Base-by-base conservation (phyloP, 306 rosid species). In the Vicia faba region DNA sequence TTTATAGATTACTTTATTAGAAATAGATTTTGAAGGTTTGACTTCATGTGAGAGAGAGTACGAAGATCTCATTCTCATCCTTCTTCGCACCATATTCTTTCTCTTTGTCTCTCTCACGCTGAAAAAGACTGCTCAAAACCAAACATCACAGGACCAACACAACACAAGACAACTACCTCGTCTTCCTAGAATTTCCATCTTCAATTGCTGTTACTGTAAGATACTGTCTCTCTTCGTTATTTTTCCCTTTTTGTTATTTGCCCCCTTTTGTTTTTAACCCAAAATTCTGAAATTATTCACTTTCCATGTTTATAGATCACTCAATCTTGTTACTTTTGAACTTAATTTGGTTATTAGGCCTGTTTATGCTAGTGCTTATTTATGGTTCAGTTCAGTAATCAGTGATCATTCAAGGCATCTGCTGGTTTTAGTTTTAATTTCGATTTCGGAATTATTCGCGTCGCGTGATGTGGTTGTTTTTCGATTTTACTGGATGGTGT, bases 11-110 rank as follows among this genome's bases (percentile, higher is more conserved):
- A 43, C 20, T 26, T 41, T 41, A 63, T 28, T 51, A 61, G 58
- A 29, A 64, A 63, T 45, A 50, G 74, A 53, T 8, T 54, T 61
- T 61, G 66, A 48, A 82, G 79, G 51, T 84, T 85, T 85, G 95
- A 88, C 95, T 75, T 84, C 58, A 1, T 8, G 8, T 15, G 13
- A 18, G 61, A 23, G 25, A 25, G 3, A 81, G n/a, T 8, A 25
- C 73, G 81, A 86, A 81, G 89, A 88, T 85, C 95, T 79, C 80
- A 73, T 78, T 39, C 68, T 73, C 25, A 48, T 8, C 55, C 26
- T 48, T 7, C 25, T 7, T 39, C 13, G 12, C 79, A 26, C 59
- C 73, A 64, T 72, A 75, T 79, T 83, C 87, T 70, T 81, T 75
- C 70, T 73, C 80, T 78, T 46, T 77, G 79, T 83, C 84, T 57